A percentile compares a stretch with the other conserved stretches of the same genome.
Evolutionary conservation across 2,329 filamentous ascomycete species (phyloP).

Genomic region (Colletotrichum melonis): DNA sequence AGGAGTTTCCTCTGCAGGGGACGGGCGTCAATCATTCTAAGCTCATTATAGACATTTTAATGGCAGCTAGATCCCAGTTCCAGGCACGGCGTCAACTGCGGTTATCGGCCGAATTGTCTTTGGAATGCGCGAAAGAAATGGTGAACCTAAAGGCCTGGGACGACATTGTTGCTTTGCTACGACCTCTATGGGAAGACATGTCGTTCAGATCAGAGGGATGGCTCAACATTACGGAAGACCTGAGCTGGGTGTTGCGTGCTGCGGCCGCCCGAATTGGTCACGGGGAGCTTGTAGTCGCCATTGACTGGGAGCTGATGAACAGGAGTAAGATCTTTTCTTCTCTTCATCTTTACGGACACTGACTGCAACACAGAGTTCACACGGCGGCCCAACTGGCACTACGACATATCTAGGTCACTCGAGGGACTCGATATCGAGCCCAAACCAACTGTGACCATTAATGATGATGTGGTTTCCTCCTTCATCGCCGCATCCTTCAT

Average conservation of each 20-base stretch:
- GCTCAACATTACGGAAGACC: constrained; percentile 68
- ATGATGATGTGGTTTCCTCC: constrained; percentile 62
- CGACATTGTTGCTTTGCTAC: constrained; percentile 63
- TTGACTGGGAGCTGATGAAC: constrained; percentile 75
- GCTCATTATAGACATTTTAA: constrained; percentile 64
- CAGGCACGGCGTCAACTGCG: constrained; percentile 64
- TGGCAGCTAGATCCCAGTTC: constrained; percentile 65
- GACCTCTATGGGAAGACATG: constrained; percentile 68
- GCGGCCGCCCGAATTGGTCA: constrained; percentile 65
- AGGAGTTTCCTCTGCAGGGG: constrained; percentile 66
- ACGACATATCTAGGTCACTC: constrained; percentile 69
- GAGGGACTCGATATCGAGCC: constrained; percentile 57
- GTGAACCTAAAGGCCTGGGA: constrained; percentile 62
- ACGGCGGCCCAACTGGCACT: constrained; percentile 67
- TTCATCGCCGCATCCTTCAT: constrained; percentile 67
- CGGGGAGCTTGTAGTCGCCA: constrained; percentile 67
- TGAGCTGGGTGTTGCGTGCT: constrained; percentile 70
- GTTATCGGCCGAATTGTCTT: constrained; percentile 64
- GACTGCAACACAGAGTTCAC: constrained; percentile 56
- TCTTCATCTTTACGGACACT: constrained; percentile 29
- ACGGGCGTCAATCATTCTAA: constrained; percentile 65
- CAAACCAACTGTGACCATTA: constrained; percentile 62
- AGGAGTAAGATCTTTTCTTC: constrained; percentile 56
- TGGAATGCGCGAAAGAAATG: constrained; percentile 69
- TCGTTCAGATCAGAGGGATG: constrained; percentile 69